These are phyloP conservation scores for Spencermartinsiella europaea DNA, from an alignment of 805 yeast species.

Conservation along the genomic window DNA sequence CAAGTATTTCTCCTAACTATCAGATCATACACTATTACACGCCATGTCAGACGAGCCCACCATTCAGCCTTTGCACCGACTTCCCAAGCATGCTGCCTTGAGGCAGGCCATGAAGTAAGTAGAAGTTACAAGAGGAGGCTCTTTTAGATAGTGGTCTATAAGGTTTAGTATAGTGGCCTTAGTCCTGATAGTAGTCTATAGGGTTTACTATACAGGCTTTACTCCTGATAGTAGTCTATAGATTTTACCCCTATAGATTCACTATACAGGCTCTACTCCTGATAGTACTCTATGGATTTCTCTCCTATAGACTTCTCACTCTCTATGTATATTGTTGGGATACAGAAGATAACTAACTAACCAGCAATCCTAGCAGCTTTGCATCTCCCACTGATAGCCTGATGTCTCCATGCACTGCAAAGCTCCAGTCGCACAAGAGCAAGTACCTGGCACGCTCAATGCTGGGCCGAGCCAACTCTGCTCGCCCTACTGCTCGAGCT, in stretches of 20 bases:
- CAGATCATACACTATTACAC: neutral
- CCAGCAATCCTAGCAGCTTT: slow-evolving; percentile 19
- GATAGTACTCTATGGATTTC: too few relatives aligned
- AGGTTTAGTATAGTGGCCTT: too few relatives aligned
- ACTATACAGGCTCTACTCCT: too few relatives aligned
- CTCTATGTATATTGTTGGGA: too few relatives aligned
- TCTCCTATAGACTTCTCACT: too few relatives aligned
- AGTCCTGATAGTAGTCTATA: too few relatives aligned
- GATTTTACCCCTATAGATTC: too few relatives aligned
- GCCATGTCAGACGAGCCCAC: neutral
- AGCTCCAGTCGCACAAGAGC: slow-evolving; percentile 45
- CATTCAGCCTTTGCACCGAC: neutral
- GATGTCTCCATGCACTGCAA: slow-evolving; percentile 55
- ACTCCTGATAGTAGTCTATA: too few relatives aligned
- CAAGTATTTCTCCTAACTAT: too few relatives aligned
- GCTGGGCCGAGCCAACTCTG: neutral
- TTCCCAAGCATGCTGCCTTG: neutral
- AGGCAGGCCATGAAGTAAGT: neutral
- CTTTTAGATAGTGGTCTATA: too few relatives aligned
- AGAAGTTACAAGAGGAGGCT: too few relatives aligned
- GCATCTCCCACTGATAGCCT: slow-evolving; percentile 56
- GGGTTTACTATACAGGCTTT: too few relatives aligned
- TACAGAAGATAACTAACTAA: neutral
- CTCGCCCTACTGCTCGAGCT: neutral
- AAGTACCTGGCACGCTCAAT: slow-evolving; percentile 34